Evolutionary conservation across 2,329 filamentous ascomycete genomes (phyloP).

Genomic region (Intubia oerlemansii): DNA sequence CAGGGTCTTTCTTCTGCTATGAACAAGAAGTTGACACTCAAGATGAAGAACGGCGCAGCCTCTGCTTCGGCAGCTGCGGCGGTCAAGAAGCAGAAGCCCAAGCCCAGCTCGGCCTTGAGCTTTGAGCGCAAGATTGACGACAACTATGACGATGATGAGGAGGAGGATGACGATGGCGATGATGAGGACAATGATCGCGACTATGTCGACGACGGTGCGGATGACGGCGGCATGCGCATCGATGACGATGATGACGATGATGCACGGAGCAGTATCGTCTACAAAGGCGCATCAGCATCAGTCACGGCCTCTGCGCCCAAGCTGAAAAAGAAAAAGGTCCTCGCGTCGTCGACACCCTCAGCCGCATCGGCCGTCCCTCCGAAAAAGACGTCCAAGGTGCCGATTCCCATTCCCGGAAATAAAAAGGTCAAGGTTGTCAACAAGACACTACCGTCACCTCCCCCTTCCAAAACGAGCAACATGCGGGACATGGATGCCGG

Average conservation of each 20-base stretch:
- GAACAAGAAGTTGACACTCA: conserved; percentile 10
- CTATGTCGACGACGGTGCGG: conserved; percentile 2
- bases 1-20: conserved; percentile 6
- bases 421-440: conserved; percentile 21
- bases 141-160: conserved; percentile 5
- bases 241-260: conserved; percentile 2
- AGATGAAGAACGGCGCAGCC: conserved; percentile 28
- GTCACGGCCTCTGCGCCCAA: background rate
- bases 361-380: conserved; percentile 11
- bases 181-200: conserved; percentile 7
- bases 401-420: conserved; percentile 18
- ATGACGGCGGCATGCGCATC: background rate
- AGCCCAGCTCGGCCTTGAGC: conserved; percentile 26
- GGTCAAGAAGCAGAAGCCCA: conserved; percentile 33
- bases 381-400: conserved; percentile 21
- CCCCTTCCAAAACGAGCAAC: conserved; percentile 25
- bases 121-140: conserved; percentile 21
- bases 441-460: conserved; percentile 23
- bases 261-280: conserved; percentile 4
- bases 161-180: conserved; percentile 2
- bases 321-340: conserved; percentile 7
- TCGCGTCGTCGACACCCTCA: conserved; percentile 13
- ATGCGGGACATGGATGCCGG: conserved; percentile 22
- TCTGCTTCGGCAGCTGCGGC: conserved; percentile 2
- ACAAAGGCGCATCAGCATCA: conserved; percentile 1